These are phyloP conservation scores for Earliella scabrosa DNA, from an alignment of 1,284 basidiomycete genomes.

Conservation along the genomic window DNA sequence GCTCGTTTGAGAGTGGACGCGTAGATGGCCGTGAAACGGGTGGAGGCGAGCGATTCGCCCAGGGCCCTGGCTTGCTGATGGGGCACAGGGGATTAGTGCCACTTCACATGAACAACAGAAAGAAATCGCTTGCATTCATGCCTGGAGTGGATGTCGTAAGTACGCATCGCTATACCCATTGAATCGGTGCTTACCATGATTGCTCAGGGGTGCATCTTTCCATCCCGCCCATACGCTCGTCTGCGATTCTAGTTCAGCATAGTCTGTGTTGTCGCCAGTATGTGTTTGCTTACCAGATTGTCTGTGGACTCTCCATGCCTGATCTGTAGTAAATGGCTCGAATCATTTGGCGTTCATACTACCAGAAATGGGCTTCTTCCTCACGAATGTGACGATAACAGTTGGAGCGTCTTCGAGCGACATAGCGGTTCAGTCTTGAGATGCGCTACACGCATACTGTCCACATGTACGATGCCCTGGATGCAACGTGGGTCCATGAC, in stretches of 20 bases:
- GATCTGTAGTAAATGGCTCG: conserved; percentile 37
- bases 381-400: conserved; percentile 34
- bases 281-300: conserved; percentile 50
- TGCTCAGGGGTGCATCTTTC: conserved; percentile 81
- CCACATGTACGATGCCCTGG: background rate
- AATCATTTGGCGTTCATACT: background rate
- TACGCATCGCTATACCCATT: background rate
- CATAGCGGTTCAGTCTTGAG: conserved; percentile 7
- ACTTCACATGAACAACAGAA: background rate
- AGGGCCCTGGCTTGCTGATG: conserved; percentile 86
- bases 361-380: background rate
- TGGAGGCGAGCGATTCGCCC: conserved; percentile 63
- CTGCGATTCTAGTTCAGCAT: conserved; percentile 33
- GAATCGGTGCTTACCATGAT: conserved; percentile 63
- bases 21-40: conserved; percentile 70
- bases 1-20: conserved; percentile 85
- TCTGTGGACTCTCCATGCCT: conserved; percentile 84
- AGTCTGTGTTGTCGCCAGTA: background rate
- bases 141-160: conserved; percentile 42
- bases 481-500: background rate
- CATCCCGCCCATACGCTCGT: conserved; percentile 80
- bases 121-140: conserved; percentile 55
- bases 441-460: background rate
- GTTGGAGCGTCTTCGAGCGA: conserved; percentile 18
- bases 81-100: background rate